Evolutionary conservation across 345 rosid genomes (phyloP).

Genomic region (Eucalyptus urophylla): DNA sequence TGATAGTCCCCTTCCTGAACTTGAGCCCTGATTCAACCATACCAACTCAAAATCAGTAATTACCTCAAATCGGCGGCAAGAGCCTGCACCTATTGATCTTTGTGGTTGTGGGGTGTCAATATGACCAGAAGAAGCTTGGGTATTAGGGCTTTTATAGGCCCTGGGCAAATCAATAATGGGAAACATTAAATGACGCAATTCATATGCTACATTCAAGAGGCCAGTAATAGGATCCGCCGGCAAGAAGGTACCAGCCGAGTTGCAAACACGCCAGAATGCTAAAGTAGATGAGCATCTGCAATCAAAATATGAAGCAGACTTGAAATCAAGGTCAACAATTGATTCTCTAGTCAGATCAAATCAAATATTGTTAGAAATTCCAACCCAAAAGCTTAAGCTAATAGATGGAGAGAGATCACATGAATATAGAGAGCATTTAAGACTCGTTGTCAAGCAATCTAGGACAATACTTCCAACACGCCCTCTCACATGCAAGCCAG

Average conservation of each 20-base stretch:
- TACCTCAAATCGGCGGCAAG: constrained; percentile 60
- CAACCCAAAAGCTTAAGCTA: background rate
- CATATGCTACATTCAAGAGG: constrained; percentile 58
- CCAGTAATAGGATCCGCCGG: constrained; percentile 58
- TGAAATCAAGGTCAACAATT: background rate
- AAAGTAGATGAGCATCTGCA: constrained; percentile 55
- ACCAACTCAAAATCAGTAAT: constrained; percentile 74
- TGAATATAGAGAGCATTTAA: background rate
- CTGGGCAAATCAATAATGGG: constrained; percentile 31
- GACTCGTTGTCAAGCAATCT: background rate
- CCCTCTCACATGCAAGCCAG: background rate
- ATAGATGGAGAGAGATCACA: background rate
- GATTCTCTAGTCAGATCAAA: background rate
- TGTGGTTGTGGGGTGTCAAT: constrained; percentile 11
- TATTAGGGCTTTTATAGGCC: constrained; percentile 17
- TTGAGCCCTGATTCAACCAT: constrained; percentile 80
- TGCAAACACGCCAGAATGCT: constrained; percentile 91
- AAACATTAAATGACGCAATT: constrained; percentile 57
- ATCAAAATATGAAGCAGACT: background rate
- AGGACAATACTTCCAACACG: background rate
- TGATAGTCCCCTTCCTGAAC: constrained; percentile 66
- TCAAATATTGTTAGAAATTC: background rate
- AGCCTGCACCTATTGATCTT: constrained; percentile 16
- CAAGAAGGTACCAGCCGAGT: constrained; percentile 78
- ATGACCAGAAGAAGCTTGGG: constrained; percentile 17